These are phyloP conservation scores for Hymenoscyphus fraxineus DNA, from an alignment of 2,329 filamentous ascomycete genomes.

Conservation along the genomic window DNA sequence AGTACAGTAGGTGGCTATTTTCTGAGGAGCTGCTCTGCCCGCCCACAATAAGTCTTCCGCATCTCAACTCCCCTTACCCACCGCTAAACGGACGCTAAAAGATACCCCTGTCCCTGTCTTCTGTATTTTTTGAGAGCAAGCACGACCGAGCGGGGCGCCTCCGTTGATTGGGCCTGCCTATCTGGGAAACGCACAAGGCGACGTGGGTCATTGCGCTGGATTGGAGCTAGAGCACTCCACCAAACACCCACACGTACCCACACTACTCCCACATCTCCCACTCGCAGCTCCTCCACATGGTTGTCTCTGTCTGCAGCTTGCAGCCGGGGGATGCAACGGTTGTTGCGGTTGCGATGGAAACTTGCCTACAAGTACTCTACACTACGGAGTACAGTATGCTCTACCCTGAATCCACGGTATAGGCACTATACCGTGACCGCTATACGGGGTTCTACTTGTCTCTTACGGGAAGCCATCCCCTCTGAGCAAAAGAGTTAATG, in stretches of 20 bases:
- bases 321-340: neutral
- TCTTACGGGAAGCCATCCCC: neutral
- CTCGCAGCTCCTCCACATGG: too few relatives aligned
- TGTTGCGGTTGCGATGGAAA: neutral
- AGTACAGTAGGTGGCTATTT: neutral
- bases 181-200: neutral
- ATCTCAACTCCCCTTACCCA: neutral
- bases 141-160: constrained; percentile 1
- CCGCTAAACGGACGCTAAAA: neutral
- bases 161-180: neutral
- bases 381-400: neutral
- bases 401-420: too few relatives aligned
- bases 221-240: neutral
- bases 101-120: neutral
- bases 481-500: too few relatives aligned
- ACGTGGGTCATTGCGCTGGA: neutral
- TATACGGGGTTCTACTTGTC: neutral
- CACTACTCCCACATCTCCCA: too few relatives aligned
- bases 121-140: neutral
- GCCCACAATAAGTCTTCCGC: constrained; percentile 1
- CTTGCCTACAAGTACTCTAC: neutral
- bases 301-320: neutral
- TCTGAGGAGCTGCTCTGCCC: neutral
- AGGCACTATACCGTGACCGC: too few relatives aligned
- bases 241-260: too few relatives aligned